Percentiles rank a stretch among this genome's conserved stretches.
These are phyloP conservation scores for Psidium guajava DNA, from an alignment of 345 rosid genomes.

Conservation along the genomic window DNA sequence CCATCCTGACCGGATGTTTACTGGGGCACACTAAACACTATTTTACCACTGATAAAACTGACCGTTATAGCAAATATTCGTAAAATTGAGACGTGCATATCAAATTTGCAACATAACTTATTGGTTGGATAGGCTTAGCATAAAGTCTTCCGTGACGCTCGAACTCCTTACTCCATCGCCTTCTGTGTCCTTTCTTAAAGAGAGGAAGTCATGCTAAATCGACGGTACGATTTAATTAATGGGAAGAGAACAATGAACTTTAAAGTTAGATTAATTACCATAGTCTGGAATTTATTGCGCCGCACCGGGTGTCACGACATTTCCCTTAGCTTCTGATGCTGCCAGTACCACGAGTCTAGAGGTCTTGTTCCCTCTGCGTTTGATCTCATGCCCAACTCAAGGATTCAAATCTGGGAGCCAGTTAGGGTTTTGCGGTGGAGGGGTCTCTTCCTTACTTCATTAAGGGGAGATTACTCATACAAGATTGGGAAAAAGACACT, in stretches of 20 bases:
- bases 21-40: fast-evolving
- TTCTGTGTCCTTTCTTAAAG: not conserved
- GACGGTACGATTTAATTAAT: not conserved
- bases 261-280: not conserved
- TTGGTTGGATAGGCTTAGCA: not conserved
- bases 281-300: not conserved
- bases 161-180: not conserved
- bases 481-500: not conserved
- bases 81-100: not conserved
- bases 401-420: not conserved
- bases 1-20: slow-evolving; percentile 6
- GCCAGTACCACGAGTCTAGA: not conserved
- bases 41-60: not conserved
- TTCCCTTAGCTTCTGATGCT: not conserved
- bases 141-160: not conserved
- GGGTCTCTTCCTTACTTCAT: not conserved
- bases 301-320: not conserved
- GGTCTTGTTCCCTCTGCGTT: not conserved
- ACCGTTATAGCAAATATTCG: not conserved
- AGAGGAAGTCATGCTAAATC: not conserved
- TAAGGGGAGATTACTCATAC: not conserved
- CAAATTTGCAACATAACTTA: not conserved
- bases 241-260: not conserved
- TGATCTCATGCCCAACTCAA: not conserved
- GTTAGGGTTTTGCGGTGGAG: not conserved